Conservation (phyloP, 2,329 filamentous ascomycete genomes). For the Colletotrichum sp. region DNA sequence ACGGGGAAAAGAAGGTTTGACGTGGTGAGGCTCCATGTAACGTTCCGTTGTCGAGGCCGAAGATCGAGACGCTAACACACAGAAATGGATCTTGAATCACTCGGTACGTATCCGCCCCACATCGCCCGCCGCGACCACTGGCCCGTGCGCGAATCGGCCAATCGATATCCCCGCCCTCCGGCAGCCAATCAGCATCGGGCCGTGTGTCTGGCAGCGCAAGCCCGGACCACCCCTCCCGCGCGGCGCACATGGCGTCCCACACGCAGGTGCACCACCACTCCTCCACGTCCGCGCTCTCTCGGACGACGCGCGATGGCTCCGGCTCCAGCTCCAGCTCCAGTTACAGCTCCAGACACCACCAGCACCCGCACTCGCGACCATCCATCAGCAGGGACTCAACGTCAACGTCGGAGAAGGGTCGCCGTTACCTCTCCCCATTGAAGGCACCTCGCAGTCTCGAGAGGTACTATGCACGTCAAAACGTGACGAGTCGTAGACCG, state of each 20-base stretch:
- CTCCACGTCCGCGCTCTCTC: not conserved
- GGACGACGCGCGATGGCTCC: conserved; percentile 1
- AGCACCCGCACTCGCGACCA: not conserved
- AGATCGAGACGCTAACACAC: conserved; percentile 12
- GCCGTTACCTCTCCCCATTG: conserved; percentile 21
- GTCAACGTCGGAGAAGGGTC: conserved; percentile 15
- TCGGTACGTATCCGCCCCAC: not conserved
- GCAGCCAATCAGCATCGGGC: not conserved
- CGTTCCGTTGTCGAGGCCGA: conserved; percentile 19
- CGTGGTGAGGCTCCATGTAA: conserved; percentile 21
- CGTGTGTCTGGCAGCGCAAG: not conserved
- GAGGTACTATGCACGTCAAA: conserved; percentile 26
- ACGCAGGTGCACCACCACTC: not conserved
- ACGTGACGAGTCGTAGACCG: conserved; percentile 30
- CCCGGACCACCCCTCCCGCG: conserved; percentile 2
- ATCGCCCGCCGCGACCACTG: not conserved
- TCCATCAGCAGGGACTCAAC: not conserved
- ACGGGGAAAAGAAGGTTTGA: conserved; percentile 18
- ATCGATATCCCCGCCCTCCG: not conserved
- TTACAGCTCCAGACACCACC: not conserved
- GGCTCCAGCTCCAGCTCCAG: not conserved
- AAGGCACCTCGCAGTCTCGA: conserved; percentile 22
- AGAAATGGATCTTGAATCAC: not conserved
- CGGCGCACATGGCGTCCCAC: conserved; percentile 15
- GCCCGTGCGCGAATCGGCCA: not conserved